phyloP scores from a whole-genome alignment of 345 rosid genomes.

The Crucihimalaya himalaica region DNA sequence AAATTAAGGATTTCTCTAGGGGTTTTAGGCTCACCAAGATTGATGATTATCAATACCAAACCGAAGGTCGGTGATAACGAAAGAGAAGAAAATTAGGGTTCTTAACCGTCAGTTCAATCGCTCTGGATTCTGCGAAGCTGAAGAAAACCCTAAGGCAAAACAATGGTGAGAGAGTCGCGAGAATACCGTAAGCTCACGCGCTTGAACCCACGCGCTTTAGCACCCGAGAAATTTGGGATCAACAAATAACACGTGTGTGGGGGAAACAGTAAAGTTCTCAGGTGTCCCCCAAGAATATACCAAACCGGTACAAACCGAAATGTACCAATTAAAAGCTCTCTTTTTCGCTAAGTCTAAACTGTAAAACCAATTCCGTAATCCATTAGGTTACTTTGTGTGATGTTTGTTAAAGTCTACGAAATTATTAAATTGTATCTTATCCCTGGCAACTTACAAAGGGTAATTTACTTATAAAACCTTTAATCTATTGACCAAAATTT shows the following conservation, averaged over 20 bases:
- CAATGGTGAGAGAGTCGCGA: slow-evolving; percentile 19
- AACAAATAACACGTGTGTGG: not conserved
- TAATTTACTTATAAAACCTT: too few relatives aligned
- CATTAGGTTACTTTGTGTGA: too few relatives aligned
- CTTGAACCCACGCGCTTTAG: slow-evolving; percentile 18
- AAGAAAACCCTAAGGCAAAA: slow-evolving; percentile 25
- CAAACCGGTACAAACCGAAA: slow-evolving; percentile 15
- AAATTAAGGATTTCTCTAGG: slow-evolving; percentile 24
- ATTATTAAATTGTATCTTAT: too few relatives aligned
- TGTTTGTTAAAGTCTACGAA: too few relatives aligned
- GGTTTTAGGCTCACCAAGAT: slow-evolving; percentile 1
- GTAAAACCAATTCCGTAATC: not conserved
- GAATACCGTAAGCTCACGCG: slow-evolving; percentile 23
- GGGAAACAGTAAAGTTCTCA: not conserved
- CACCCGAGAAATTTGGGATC: not conserved
- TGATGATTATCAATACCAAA: not conserved
- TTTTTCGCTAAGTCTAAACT: not conserved
- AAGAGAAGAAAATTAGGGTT: slow-evolving; percentile 5
- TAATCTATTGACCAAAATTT: too few relatives aligned
- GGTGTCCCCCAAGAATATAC: slow-evolving; percentile 8
- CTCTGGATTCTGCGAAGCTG: slow-evolving; percentile 18
- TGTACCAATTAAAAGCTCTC: not conserved
- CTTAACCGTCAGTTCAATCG: slow-evolving; percentile 19
- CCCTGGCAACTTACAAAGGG: too few relatives aligned
- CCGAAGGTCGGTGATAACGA: slow-evolving; percentile 1